phyloP scores from a whole-genome alignment of 1,284 basidiomycete species.

The Acaromyces ingoldii region DNA sequence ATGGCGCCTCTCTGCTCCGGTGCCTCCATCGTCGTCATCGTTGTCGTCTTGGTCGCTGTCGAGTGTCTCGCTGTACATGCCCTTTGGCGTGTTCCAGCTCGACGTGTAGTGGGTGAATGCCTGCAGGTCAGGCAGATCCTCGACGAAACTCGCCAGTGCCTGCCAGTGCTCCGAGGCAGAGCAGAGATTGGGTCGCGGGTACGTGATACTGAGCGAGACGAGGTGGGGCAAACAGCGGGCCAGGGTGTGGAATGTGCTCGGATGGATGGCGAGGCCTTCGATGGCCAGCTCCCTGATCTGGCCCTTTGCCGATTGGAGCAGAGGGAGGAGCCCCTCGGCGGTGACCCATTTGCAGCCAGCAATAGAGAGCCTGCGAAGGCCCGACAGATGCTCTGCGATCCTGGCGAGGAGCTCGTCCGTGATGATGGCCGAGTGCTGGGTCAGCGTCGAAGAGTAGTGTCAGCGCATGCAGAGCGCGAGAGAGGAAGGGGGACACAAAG shows the following conservation, averaged over 20 bases:
- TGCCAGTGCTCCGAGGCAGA: conserved; percentile 27
- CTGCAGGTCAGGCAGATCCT: conserved; percentile 12
- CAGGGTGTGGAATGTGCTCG: background rate
- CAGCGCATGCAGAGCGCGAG: too few species aligned
- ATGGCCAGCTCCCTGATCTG: conserved; percentile 31
- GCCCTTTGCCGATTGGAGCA: conserved; percentile 16
- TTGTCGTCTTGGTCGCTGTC: conserved; percentile 21
- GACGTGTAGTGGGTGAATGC: conserved; percentile 34
- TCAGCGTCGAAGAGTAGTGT: too few species aligned
- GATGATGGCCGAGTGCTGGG: conserved; percentile 33
- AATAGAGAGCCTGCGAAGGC: conserved; percentile 27
- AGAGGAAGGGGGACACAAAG: too few species aligned
- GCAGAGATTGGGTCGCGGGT: conserved; percentile 23
- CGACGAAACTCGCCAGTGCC: conserved; percentile 20
- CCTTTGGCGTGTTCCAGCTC: conserved; percentile 17
- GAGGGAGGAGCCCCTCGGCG: conserved; percentile 22
- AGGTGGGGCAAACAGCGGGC: background rate
- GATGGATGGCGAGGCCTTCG: conserved; percentile 26
- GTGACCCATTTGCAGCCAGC: conserved; percentile 41
- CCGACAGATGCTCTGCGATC: conserved; percentile 21
- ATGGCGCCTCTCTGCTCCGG: conserved; percentile 22
- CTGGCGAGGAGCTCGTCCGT: conserved; percentile 26
- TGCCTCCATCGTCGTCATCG: conserved; percentile 14
- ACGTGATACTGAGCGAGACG: conserved; percentile 22
- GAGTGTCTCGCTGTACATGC: conserved; percentile 9